Evolutionary conservation across 805 yeast genomes (phyloP), one percentile per base, ranked within the genome.

Genomic region (Millerozyma acaciae): DNA sequence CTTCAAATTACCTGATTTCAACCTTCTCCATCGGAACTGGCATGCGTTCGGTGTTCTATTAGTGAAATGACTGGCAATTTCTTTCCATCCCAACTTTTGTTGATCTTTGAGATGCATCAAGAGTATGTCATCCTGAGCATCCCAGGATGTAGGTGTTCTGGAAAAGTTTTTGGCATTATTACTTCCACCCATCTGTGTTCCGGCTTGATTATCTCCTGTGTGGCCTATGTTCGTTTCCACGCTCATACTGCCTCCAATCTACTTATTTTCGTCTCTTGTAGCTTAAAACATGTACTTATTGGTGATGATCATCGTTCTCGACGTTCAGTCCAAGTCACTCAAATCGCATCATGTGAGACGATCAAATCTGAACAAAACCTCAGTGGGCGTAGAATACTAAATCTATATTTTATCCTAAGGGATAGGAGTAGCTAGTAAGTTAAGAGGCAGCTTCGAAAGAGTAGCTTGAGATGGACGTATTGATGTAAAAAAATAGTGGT

Each of bases 31-130:
- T 37, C 73, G 55, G 39, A 66, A 66, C 46, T 66, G 73, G 42
- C 73, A 66, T 13, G 73, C 73, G 41, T 66, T 67, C 34, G 73
- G 73, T 9, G 73, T 67, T 39, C 73, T 46, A 48, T 67, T 66
- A 34, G 47, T 55, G 51, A 67, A 67, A 34, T 67, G 60, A 39
- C 58, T 49, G 24, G 71, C 70, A 29, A 67, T 65, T 34, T 66
- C 73, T 45, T 67, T 67, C 73, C 73, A 67, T 9, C 73, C 73
- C 34, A 67, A 47, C 44, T 67, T 66, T 47, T 67, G 72, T 34
- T 48, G 59, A 48, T 67, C 73, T 43, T 67, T 67, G 34, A 67
- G 51, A 43, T 67, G 73, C 70, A 66, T 64, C 26, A 67, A 51
- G 21, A 67, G 57, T 25, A 64, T 50, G 42, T 67, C 73, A 47